Conservation (phyloP, 768 basidiomycete species). For the Termitomyces sp. region DNA sequence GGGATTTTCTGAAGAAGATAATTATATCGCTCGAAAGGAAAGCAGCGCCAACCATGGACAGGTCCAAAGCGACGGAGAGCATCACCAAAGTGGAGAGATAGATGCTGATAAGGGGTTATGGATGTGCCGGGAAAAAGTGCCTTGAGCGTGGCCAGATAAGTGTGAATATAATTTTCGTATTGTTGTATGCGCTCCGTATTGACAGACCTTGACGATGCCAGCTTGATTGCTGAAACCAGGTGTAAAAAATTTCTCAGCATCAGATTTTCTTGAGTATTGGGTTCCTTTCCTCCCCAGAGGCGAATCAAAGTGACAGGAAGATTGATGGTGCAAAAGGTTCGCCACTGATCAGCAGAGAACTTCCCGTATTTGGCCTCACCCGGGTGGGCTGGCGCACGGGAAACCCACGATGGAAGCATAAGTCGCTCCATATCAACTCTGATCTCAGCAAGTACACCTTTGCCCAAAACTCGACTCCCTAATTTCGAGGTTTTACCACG, state of each 20-base stretch:
- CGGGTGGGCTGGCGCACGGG: conserved; percentile 18
- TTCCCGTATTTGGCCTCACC: conserved; percentile 23
- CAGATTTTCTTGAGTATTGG: conserved; percentile 1
- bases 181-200: conserved; percentile 16
- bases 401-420: conserved; percentile 20
- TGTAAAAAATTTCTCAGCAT: conserved; percentile 31
- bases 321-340: conserved; percentile 26
- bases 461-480: neutral
- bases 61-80: conserved; percentile 29
- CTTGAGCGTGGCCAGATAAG: conserved; percentile 25
- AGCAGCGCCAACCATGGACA: conserved; percentile 30
- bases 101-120: conserved; percentile 33
- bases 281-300: conserved; percentile 26
- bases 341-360: conserved; percentile 32
- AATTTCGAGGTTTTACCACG: neutral
- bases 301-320: conserved; percentile 30
- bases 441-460: neutral
- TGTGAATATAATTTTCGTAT: conserved; percentile 23
- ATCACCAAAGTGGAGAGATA: conserved; percentile 30
- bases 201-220: conserved; percentile 20
- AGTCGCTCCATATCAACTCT: conserved; percentile 1
- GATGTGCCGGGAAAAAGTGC: conserved; percentile 23
- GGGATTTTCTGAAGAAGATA: conserved; percentile 23
- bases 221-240: conserved; percentile 27
- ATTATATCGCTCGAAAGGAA: conserved; percentile 30